Evolutionary conservation across 768 basidiomycete genomes (phyloP).

Genomic region (Omphalotus guepiniiformis): DNA sequence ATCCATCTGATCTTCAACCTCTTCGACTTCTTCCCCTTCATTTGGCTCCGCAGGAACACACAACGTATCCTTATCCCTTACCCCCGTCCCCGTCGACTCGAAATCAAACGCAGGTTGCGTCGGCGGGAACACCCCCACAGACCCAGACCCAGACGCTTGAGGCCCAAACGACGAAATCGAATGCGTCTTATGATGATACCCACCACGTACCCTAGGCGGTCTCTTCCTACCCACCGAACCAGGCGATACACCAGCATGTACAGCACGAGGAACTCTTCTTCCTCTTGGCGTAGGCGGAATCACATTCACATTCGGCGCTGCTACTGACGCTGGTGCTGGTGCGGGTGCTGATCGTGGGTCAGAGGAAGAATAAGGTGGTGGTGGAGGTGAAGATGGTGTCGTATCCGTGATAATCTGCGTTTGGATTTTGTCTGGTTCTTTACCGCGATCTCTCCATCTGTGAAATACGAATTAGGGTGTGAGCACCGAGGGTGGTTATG

Average conservation of each 20-base stretch:
- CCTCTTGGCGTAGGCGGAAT: conserved; percentile 47
- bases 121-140: conserved; percentile 23
- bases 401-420: conserved; percentile 23
- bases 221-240: too few species aligned
- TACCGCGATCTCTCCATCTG: conserved; percentile 80
- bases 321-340: too few species aligned
- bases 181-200: conserved; percentile 1
- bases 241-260: background rate
- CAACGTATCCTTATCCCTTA: conserved; percentile 44
- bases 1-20: conserved; percentile 55
- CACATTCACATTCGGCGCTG: conserved; percentile 17
- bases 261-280: background rate
- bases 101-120: conserved; percentile 43
- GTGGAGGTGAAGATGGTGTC: conserved; percentile 19
- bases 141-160: conserved; percentile 7
- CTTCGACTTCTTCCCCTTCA: background rate
- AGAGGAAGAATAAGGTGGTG: conserved; percentile 20
- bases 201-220: too few species aligned
- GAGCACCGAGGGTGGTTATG: background rate
- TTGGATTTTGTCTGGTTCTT: conserved; percentile 31
- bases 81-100: conserved; percentile 29
- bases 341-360: too few species aligned
- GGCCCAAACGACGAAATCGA: conserved; percentile 8
- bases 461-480: conserved; percentile 2
- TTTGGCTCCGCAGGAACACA: conserved; percentile 1